These are phyloP conservation scores for Saccharomyces hybrid DNA, from an alignment of 1,139 yeast species.

Conservation along the genomic window DNA sequence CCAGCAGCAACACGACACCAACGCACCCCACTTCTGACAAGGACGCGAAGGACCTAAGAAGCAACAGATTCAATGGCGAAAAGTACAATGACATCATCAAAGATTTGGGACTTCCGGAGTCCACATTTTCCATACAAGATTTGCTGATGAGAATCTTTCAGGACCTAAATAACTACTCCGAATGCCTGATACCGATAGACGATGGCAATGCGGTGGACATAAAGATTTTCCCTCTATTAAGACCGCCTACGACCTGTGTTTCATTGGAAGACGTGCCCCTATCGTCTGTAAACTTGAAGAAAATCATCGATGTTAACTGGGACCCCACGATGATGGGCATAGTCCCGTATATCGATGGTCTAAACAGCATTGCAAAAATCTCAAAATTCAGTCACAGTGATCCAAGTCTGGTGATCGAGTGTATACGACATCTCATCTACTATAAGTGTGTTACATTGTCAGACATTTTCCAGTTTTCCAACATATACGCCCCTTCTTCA, in stretches of 20 bases:
- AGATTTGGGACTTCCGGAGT: conserved; percentile 25
- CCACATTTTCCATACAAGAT: conserved; percentile 61
- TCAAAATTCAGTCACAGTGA: conserved; percentile 79
- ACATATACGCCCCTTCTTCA: conserved; percentile 84
- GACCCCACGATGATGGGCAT: conserved; percentile 93
- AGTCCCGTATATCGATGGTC: conserved; percentile 78
- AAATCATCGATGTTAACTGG: conserved; percentile 84
- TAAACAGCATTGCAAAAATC: conserved; percentile 72
- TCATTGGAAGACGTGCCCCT: conserved; percentile 77
- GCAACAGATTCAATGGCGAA: conserved; percentile 6
- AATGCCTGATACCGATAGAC: conserved; percentile 89
- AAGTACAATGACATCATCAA: conserved; percentile 25
- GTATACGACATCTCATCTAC: conserved; percentile 85
- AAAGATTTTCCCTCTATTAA: conserved; percentile 77
- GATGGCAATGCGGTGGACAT: conserved; percentile 85
- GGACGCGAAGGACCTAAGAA: conserved; percentile 3
- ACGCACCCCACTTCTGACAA: background rate
- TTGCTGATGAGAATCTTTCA: conserved; percentile 82
- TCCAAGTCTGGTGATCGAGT: conserved; percentile 67
- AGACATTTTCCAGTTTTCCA: conserved; percentile 83
- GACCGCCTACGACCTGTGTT: conserved; percentile 66
- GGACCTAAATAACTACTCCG: conserved; percentile 89
- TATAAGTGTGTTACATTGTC: conserved; percentile 76
- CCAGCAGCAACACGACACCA: conserved; percentile 1
- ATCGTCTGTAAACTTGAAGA: conserved; percentile 62